phyloP scores from a whole-genome alignment of 768 basidiomycete species.

The Serendipita vermifera region DNA sequence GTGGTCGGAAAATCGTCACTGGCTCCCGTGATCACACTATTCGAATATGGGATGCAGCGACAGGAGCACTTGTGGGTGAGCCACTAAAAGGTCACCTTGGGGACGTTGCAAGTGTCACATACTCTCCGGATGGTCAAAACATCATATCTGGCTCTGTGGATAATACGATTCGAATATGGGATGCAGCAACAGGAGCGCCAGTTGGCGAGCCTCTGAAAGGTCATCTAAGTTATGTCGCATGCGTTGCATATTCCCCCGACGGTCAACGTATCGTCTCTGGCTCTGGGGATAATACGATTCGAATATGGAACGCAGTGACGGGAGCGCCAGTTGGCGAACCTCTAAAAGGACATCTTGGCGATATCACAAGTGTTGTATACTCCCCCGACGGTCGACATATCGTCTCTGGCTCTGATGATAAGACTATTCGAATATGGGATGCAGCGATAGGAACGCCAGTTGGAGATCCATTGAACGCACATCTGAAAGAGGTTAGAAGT shows the following conservation, averaged over 20 bases:
- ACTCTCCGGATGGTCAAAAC: conserved; percentile 20
- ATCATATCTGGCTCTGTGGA: conserved; percentile 22
- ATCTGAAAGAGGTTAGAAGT: conserved; percentile 11
- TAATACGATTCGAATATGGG: conserved; percentile 24
- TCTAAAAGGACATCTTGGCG: conserved; percentile 17
- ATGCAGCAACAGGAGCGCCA: conserved; percentile 21
- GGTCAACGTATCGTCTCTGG: conserved; percentile 23
- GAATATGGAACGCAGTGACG: conserved; percentile 21
- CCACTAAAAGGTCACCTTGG: conserved; percentile 15
- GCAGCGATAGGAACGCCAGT: conserved; percentile 17
- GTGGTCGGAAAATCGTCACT: conserved; percentile 22
- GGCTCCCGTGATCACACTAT: conserved; percentile 23
- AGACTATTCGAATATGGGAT: conserved; percentile 23
- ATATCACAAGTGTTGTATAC: conserved; percentile 20
- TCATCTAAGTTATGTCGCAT: conserved; percentile 21
- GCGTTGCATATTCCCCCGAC: conserved; percentile 22
- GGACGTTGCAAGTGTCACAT: conserved; percentile 17
- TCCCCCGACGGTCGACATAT: conserved; percentile 22
- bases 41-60: conserved; percentile 22
- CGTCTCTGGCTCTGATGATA: conserved; percentile 24
- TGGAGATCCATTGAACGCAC: conserved; percentile 19
- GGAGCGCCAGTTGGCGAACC: conserved; percentile 18
- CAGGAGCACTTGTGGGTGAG: conserved; percentile 11
- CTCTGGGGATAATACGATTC: conserved; percentile 21
- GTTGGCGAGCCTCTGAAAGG: conserved; percentile 20